These are phyloP conservation scores for Sinapis alba DNA, from an alignment of 441 rosid species.

Conservation along the genomic window DNA sequence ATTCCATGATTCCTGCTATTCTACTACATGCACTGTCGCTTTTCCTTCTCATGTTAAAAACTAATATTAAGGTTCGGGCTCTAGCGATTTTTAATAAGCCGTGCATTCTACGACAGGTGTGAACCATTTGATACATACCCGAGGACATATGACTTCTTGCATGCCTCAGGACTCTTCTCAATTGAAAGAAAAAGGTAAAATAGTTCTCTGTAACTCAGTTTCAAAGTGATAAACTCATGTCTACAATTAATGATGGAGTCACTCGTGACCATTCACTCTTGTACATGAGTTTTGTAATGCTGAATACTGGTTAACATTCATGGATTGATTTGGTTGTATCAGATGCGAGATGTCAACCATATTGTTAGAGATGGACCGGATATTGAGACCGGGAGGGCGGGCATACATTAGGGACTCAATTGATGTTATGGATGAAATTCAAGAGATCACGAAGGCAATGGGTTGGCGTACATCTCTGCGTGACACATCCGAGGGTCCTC, in stretches of 20 bases:
- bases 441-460: slow-evolving; percentile 77
- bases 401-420: slow-evolving; percentile 85
- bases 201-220: slow-evolving; percentile 1
- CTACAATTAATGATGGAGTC: not conserved
- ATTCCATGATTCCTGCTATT: not conserved
- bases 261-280: not conserved
- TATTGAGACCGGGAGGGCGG: slow-evolving; percentile 91
- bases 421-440: slow-evolving; percentile 81
- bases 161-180: slow-evolving; percentile 91
- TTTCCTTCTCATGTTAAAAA: not conserved
- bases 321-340: slow-evolving; percentile 19
- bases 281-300: not conserved
- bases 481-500: slow-evolving; percentile 95
- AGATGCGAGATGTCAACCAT: slow-evolving; percentile 91
- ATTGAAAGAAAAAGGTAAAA: slow-evolving; percentile 81
- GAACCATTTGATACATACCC: slow-evolving; percentile 98
- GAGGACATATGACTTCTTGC: slow-evolving; percentile 89
- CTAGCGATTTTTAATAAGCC: not conserved
- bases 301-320: slow-evolving; percentile 5
- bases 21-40: slow-evolving; percentile 5
- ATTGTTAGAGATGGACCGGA: slow-evolving; percentile 98
- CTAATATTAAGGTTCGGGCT: not conserved
- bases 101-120: slow-evolving; percentile 60
- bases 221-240: not conserved
- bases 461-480: slow-evolving; percentile 78